Conservation (phyloP, 768 basidiomycete genomes). For the Pleurotus ostreatus region DNA sequence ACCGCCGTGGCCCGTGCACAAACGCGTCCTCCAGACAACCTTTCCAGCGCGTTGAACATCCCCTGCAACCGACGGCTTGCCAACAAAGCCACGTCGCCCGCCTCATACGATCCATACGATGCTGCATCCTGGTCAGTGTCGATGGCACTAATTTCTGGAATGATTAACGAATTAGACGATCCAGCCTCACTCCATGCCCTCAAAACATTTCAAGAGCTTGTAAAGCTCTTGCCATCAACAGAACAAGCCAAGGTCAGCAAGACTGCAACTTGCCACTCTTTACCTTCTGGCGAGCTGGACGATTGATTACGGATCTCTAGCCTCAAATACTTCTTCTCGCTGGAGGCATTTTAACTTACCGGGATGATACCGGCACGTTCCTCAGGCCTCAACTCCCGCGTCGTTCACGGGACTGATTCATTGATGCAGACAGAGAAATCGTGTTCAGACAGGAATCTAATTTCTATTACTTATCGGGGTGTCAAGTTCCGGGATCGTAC, state of each 20-base stretch:
- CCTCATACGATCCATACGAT: too few relatives aligned
- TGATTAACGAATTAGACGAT: slow-evolving; percentile 7
- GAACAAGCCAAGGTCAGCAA: slow-evolving; percentile 44
- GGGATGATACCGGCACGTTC: slow-evolving; percentile 80
- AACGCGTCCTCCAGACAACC: neutral
- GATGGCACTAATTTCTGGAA: neutral
- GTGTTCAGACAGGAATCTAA: slow-evolving; percentile 56
- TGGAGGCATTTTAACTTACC: slow-evolving; percentile 43
- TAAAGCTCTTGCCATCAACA: slow-evolving; percentile 40
- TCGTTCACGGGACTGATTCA: slow-evolving; percentile 43
- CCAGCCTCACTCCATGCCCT: slow-evolving; percentile 49
- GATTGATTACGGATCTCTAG: slow-evolving; percentile 26
- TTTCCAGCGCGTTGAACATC: too few relatives aligned
- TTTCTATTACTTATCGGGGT: slow-evolving; percentile 74
- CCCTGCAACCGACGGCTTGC: too few relatives aligned
- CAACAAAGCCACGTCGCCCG: too few relatives aligned
- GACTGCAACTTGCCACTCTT: too few relatives aligned
- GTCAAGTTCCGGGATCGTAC: slow-evolving; percentile 66
- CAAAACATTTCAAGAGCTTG: neutral
- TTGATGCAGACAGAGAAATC: neutral
- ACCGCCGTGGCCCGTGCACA: slow-evolving; percentile 1
- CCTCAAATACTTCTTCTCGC: slow-evolving; percentile 71
- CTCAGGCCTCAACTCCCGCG: slow-evolving; percentile 10
- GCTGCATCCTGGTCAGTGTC: neutral
- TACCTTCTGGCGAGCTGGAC: too few relatives aligned